phyloP scores from a whole-genome alignment of 306 rosid genomes.

The Trichosanthes truncata region DNA sequence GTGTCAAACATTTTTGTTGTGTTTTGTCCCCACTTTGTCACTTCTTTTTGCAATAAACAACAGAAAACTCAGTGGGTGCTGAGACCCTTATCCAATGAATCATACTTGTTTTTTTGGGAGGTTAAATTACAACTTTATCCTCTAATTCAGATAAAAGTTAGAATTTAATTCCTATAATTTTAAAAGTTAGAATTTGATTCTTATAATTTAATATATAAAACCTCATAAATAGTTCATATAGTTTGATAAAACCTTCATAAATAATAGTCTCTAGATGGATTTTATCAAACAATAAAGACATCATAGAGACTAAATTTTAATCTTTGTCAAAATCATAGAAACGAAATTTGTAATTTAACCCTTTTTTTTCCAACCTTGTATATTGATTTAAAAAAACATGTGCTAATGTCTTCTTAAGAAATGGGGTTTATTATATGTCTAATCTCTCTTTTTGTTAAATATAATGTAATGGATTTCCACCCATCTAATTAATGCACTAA shows the following conservation, averaged over 20 bases:
- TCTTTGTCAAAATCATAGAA: too few relatives aligned
- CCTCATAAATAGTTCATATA: too few relatives aligned
- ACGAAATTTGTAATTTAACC: too few relatives aligned
- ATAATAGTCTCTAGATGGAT: too few relatives aligned
- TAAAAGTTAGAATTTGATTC: too few relatives aligned
- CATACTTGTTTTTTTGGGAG: not conserved
- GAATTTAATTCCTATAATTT: too few relatives aligned
- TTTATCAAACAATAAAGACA: too few relatives aligned
- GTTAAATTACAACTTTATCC: too few relatives aligned
- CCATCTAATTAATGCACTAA: slow-evolving; percentile 5
- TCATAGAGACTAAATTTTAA: too few relatives aligned
- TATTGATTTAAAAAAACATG: not conserved
- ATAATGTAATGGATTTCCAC: not conserved
- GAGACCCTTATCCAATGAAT: not conserved
- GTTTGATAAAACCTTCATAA: too few relatives aligned
- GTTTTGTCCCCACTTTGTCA: slow-evolving; percentile 2
- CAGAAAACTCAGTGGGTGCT: not conserved
- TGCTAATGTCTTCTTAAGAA: not conserved
- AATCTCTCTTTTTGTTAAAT: not conserved
- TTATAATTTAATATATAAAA: too few relatives aligned
- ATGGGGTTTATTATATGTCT: not conserved
- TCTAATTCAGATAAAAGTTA: too few relatives aligned
- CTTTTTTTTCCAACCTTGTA: not conserved
- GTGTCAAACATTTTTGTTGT: not conserved
- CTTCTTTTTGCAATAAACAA: not conserved